Evolutionary conservation across 164 flowering plant genomes (phyloP), one percentile per base, ranked within the genome.

Genomic region (Nymphaea thermarum): DNA sequence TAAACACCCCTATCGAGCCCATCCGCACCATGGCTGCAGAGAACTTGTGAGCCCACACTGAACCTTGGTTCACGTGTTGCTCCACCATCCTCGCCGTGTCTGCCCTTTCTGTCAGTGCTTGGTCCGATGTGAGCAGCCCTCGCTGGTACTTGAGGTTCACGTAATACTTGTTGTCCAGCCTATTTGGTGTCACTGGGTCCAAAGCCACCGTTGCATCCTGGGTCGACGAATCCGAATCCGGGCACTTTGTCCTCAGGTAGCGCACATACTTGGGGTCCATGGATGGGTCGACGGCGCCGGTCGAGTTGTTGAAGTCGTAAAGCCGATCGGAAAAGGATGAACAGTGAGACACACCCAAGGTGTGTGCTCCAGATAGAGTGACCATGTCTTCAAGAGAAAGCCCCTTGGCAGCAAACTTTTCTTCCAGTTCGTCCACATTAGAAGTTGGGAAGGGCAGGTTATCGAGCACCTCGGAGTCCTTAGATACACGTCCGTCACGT

Each of bases 331-430:
- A 16, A 55, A 70, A 65, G 8, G 72, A 70, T 53, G 72, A 57
- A 43, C 72, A 65, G 42, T 64, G 67, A 3, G 72, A 65, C 14
- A 64, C 67, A n/a, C 72, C 72, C 16, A 70, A 64, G 51, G 72
- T 64, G 45, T 70, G 72, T 0, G 72, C 72, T 43, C 72, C 72
- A 17, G 68, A 70, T 2, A 65, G 72, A 11, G 43, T 70, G 1
- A 70, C 72, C 72, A 70, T 65, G 41, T 70, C 72, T 25, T 65
- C 68, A 14, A 51, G 68, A 3, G 68, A 17, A 5, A 55, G 64
- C 11, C 66, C 66, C 62, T 70, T 70, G 7, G 51, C 36, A 0
- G 63, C 43, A 61, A 70, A 70, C 67, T 65, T 70, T 42, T 42
- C 63, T n/a, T 16, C 63, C 3, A 70, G 72, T 43, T 59, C 51